A percentile compares a stretch with the other conserved stretches of the same genome.
Conservation (phyloP, 257 asterid genomes). For the Linaria vulgaris region DNA sequence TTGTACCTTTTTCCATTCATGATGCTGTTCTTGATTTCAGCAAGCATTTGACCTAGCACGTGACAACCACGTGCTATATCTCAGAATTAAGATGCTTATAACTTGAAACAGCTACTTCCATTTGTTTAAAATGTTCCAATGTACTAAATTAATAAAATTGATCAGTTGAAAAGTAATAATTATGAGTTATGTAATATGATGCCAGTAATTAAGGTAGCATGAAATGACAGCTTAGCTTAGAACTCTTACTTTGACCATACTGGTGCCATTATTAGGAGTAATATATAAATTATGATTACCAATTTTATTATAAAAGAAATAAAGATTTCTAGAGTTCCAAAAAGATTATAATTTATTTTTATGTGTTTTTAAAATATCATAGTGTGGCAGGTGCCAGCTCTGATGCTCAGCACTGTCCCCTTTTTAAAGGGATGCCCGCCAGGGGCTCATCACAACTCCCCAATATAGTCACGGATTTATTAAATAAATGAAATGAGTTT, state of each 20-base stretch:
- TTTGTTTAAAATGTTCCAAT: neutral
- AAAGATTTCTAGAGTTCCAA: no score
- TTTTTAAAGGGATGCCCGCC: neutral
- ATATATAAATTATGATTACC: no score
- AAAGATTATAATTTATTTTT: no score
- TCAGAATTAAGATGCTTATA: neutral
- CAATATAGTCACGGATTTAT: no score
- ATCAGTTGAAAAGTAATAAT: no score
- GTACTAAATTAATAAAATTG: no score
- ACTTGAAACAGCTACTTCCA: neutral
- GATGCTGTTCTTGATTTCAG: constrained; percentile 26
- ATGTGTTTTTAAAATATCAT: neutral
- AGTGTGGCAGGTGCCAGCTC: constrained; percentile 7
- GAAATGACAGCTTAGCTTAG: no score
- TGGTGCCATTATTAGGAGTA: no score
- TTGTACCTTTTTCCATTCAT: constrained; percentile 12
- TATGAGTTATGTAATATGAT: no score
- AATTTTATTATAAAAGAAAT: no score
- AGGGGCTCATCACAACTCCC: neutral
- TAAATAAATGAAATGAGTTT: neutral
- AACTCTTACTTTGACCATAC: no score
- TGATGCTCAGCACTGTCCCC: neutral
- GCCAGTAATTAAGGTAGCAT: no score
- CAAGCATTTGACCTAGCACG: constrained; percentile 23
- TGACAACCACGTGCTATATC: constrained; percentile 19